Percentiles rank a stretch among this genome's conserved stretches.
Conservation (phyloP, 345 rosid species). For the Lumnitzera racemosa region DNA sequence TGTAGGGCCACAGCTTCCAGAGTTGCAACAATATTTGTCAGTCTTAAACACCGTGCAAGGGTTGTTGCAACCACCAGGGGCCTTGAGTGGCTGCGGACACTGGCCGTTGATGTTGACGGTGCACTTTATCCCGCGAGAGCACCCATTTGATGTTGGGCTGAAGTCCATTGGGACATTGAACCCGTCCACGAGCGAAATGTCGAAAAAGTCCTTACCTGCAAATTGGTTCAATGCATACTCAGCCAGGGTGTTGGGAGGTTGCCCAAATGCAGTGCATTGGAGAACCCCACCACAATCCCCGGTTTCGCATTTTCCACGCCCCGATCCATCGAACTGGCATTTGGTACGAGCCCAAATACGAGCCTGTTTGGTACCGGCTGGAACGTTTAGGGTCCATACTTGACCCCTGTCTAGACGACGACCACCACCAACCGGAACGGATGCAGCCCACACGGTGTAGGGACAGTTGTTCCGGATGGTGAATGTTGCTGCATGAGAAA, state of each 20-base stretch:
- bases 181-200: constrained; percentile 25
- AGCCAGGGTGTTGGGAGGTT: constrained; percentile 16
- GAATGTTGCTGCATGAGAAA: constrained; percentile 13
- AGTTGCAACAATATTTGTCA: constrained; percentile 15
- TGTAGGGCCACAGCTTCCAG: constrained; percentile 11
- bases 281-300: constrained; percentile 20
- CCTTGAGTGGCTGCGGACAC: constrained; percentile 16
- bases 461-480: constrained; percentile 19
- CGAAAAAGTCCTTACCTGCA: constrained; percentile 16
- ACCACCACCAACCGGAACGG: constrained; percentile 17
- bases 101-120: constrained; percentile 9
- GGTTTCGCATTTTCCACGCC: constrained; percentile 19
- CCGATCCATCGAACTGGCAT: constrained; percentile 17
- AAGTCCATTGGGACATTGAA: constrained; percentile 27
- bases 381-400: constrained; percentile 14
- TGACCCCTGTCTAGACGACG: constrained; percentile 12
- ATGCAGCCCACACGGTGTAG: constrained; percentile 20
- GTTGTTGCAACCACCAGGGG: constrained; percentile 22
- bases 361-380: constrained; percentile 1
- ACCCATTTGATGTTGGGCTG: constrained; percentile 11
- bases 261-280: constrained; percentile 10
- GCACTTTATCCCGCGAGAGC: constrained; percentile 15
- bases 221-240: constrained; percentile 19
- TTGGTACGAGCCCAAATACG: constrained; percentile 21
- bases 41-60: constrained; percentile 25